phyloP scores from a whole-genome alignment of 352 stramenopile genomes.

The Globisporangium cystogenes region DNA sequence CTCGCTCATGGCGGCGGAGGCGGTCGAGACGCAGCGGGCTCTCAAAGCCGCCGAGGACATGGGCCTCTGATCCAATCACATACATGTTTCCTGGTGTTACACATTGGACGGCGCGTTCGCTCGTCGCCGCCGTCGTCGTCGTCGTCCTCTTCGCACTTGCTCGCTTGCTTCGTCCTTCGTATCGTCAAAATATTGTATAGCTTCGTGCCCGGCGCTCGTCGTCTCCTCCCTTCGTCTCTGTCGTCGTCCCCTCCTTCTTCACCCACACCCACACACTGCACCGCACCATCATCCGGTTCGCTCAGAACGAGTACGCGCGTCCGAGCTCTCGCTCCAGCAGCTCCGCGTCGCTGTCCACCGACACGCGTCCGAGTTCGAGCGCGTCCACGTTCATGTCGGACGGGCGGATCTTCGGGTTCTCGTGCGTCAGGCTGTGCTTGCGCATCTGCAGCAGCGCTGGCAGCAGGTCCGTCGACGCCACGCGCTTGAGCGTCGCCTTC shows the following conservation, averaged over 20 bases:
- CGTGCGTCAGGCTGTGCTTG: constrained; percentile 65
- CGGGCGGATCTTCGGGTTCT: constrained; percentile 57
- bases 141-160: not conserved
- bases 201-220: constrained; percentile 10
- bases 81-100: constrained; percentile 32
- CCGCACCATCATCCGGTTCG: too few relatives aligned
- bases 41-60: constrained; percentile 51
- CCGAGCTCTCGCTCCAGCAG: constrained; percentile 62
- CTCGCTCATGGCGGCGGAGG: constrained; percentile 40
- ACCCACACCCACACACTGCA: too few relatives aligned
- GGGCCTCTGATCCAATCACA: constrained; percentile 29
- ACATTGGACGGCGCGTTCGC: constrained; percentile 18
- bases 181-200: constrained; percentile 14
- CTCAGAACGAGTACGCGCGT: constrained; percentile 40
- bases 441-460: constrained; percentile 70
- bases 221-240: constrained; percentile 12
- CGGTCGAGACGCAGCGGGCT: constrained; percentile 36
- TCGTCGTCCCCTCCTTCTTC: too few relatives aligned
- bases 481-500: constrained; percentile 17
- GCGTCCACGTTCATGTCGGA: constrained; percentile 75
- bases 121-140: too few relatives aligned
- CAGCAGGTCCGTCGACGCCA: constrained; percentile 48
- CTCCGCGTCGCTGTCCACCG: constrained; percentile 55
- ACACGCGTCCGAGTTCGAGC: constrained; percentile 43
- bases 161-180: not conserved